Evolutionary conservation across 1,284 basidiomycete species (phyloP).

Genomic region (Cryptococcus maquisensis): DNA sequence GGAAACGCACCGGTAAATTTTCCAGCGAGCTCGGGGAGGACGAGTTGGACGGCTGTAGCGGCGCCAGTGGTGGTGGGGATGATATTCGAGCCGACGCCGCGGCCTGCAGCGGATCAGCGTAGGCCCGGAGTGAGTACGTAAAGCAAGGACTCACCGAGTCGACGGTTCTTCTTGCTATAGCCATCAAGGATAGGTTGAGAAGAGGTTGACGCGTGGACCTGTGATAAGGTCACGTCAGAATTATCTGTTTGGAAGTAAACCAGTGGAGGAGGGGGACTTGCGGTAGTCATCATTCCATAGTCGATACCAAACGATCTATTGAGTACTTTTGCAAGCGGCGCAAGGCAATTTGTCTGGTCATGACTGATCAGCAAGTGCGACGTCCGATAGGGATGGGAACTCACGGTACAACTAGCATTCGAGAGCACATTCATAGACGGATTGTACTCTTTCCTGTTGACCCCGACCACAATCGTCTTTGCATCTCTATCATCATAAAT

Average conservation of each 20-base stretch:
- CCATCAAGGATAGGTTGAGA: slow-evolving; percentile 50
- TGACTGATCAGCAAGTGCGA: not conserved
- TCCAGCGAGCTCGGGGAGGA: slow-evolving; percentile 49
- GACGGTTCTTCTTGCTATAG: slow-evolving; percentile 47
- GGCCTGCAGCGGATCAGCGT: not conserved
- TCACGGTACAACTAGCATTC: slow-evolving; percentile 49
- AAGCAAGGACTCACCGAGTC: slow-evolving; percentile 28
- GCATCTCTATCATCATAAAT: not conserved
- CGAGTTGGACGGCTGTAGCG: slow-evolving; percentile 47
- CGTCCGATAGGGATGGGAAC: slow-evolving; percentile 3
- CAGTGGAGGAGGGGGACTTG: not conserved
- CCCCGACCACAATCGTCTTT: slow-evolving; percentile 44
- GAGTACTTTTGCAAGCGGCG: slow-evolving; percentile 47
- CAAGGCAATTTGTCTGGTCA: slow-evolving; percentile 48
- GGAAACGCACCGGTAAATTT: slow-evolving; percentile 46
- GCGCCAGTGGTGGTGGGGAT: slow-evolving; percentile 50
- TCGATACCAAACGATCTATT: slow-evolving; percentile 47
- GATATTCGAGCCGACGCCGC: slow-evolving; percentile 31
- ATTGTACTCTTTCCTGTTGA: slow-evolving; percentile 43
- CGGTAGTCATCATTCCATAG: slow-evolving; percentile 50
- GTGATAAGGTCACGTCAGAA: not conserved
- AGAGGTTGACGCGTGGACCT: slow-evolving; percentile 47
- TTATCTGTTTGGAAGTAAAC: not conserved
- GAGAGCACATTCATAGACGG: not conserved
- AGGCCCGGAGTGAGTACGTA: not conserved